phyloP scores from a whole-genome alignment of 441 rosid species.

The Viola pubescens region DNA sequence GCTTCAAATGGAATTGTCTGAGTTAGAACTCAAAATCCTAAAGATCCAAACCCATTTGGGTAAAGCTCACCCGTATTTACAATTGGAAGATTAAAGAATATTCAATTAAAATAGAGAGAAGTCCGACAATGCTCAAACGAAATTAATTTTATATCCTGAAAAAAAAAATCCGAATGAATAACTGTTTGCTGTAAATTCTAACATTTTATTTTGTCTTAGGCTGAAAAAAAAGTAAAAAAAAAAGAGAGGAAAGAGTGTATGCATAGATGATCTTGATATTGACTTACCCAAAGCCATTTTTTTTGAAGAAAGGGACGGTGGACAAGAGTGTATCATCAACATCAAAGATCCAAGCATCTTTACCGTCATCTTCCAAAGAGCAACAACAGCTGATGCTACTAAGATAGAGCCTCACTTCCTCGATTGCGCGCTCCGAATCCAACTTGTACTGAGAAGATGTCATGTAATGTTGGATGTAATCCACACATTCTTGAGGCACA shows the following conservation, averaged over 20 bases:
- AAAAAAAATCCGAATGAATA: no score
- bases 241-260: not conserved
- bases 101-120: no score
- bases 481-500: constrained; percentile 61
- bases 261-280: not conserved
- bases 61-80: no score
- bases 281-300: constrained; percentile 66
- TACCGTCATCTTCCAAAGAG: constrained; percentile 46
- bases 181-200: no score
- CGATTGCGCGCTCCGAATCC: constrained; percentile 53
- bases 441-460: constrained; percentile 46
- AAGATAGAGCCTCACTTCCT: constrained; percentile 48
- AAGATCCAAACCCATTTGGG: no score
- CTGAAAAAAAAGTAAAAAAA: not conserved
- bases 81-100: no score
- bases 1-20: no score
- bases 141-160: no score
- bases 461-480: constrained; percentile 53
- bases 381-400: constrained; percentile 27
- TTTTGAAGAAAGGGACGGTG: constrained; percentile 70
- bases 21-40: no score
- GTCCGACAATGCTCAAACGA: no score
- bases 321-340: constrained; percentile 87
- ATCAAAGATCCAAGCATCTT: constrained; percentile 81
- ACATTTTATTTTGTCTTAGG: no score